Base-by-base conservation (phyloP, 2,329 filamentous ascomycete species). In the Aspergillus tanneri region DNA sequence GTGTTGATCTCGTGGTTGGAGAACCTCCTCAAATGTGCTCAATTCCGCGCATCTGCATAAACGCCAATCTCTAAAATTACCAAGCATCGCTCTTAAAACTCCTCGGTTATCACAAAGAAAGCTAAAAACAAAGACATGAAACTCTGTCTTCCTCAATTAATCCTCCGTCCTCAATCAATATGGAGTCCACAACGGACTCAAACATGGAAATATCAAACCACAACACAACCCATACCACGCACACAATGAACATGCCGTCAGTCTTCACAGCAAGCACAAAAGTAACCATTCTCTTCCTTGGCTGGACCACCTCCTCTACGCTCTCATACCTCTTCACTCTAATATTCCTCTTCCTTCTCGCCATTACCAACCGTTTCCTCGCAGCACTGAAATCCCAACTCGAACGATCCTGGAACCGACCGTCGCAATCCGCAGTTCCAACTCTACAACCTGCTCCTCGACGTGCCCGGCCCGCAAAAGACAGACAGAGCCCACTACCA, bases 261-360 rank as follows among this genome's bases (percentile, higher is more conserved):
- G 39, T 44, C 19, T 55, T 52, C 23, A 49, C 48, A 8, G 10
- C 21, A 8, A 37, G 42, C 36, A 55, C 50, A 16, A 32, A 38
- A 8, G 14, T 53, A 18, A 52, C 40, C 16, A 37, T 55, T 24
- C 43, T 53, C 34, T 54, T 55, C 43, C 34, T 14, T 12, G 37
- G 40, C 16, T 53, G 47, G 50, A 42, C 40, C 5, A 55, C 53
- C 4, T 35, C 38, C n/a, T 48, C 53, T 4, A 11, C 32, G 4
- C 9, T 22, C 1, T 28, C 45, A 6, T 55, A 54, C 46, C 12
- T 51, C 21, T n/a, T 51, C 35, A 49, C 50, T 0, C 39, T 55
- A 10, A 3, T 32, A 5, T 32, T 50, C 5, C 34, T 53, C 5
- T 50, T 53, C 43, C n/a, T 45, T 0, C 19, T 44, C 14, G 44